Percentiles rank a stretch among this genome's conserved stretches.
Evolutionary conservation across 140 eudicot genomes (phyloP).

Genomic region (Oenanthe javanica): DNA sequence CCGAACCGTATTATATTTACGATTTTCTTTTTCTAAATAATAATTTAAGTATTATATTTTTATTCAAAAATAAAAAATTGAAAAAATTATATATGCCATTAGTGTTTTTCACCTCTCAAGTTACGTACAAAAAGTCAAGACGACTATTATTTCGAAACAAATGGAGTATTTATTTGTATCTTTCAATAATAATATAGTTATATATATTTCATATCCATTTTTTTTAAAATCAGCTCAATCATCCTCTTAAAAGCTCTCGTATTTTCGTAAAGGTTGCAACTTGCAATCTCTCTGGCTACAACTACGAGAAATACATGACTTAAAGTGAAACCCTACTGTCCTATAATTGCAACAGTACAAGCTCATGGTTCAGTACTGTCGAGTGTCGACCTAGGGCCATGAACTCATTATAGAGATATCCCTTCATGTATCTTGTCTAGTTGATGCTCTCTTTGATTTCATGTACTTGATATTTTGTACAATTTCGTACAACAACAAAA

Average conservation of each 20-base stretch:
- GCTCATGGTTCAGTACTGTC: neutral
- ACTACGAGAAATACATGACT: neutral
- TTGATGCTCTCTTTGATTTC: neutral
- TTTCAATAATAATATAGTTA: too few relatives aligned
- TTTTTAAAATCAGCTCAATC: too few relatives aligned
- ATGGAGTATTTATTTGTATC: too few relatives aligned
- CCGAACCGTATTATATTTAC: too few relatives aligned
- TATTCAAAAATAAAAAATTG: too few relatives aligned
- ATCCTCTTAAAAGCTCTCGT: neutral
- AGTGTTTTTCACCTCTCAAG: too few relatives aligned
- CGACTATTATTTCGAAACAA: too few relatives aligned
- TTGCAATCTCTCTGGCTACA: neutral
- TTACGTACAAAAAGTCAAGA: too few relatives aligned
- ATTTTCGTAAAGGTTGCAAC: neutral
- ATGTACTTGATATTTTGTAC: neutral
- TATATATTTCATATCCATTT: neutral
- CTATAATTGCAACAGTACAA: neutral
- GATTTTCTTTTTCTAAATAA: too few relatives aligned
- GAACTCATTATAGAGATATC: neutral
- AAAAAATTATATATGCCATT: too few relatives aligned
- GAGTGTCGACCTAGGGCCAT: conserved; percentile 10
- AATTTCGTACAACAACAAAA: too few relatives aligned
- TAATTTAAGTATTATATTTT: too few relatives aligned
- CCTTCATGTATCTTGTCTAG: neutral
- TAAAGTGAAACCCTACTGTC: neutral